A percentile compares a stretch with the other conserved stretches of the same genome.
Evolutionary conservation across 2,329 filamentous ascomycete genomes (phyloP).

Genomic region (Fusarium tupiense): DNA sequence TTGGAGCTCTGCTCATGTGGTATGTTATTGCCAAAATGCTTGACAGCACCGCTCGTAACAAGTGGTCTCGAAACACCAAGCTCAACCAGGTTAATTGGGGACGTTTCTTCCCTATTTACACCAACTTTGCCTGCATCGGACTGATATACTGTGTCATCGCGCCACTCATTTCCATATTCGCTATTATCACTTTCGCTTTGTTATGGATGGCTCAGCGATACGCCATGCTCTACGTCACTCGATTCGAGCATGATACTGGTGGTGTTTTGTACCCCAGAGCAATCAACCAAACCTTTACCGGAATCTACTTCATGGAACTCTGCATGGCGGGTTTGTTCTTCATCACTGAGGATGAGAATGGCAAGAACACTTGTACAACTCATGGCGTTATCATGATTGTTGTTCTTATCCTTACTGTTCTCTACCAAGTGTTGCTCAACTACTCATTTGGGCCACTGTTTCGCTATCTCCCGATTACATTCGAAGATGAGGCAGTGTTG

Average conservation of each 20-base stretch:
- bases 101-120: slow-evolving; percentile 90
- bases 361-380: slow-evolving; percentile 68
- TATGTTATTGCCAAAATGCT: slow-evolving; percentile 82
- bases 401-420: slow-evolving; percentile 71
- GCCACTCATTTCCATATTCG: slow-evolving; percentile 91
- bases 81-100: slow-evolving; percentile 88
- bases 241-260: slow-evolving; percentile 89
- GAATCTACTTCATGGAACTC: slow-evolving; percentile 93
- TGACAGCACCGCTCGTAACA: slow-evolving; percentile 83
- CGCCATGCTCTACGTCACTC: slow-evolving; percentile 93
- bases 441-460: slow-evolving; percentile 85
- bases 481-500: slow-evolving; percentile 94
- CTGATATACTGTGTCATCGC: slow-evolving; percentile 90
- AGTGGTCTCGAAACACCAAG: slow-evolving; percentile 85
- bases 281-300: slow-evolving; percentile 95
- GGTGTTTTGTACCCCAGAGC: slow-evolving; percentile 91
- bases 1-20: slow-evolving; percentile 81
- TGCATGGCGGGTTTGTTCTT: slow-evolving; percentile 92
- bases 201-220: slow-evolving; percentile 98
- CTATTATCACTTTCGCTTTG: slow-evolving; percentile 88
- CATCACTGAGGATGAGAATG: slow-evolving; percentile 69
- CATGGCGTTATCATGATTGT: slow-evolving; percentile 90
- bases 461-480: slow-evolving; percentile 89
- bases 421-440: slow-evolving; percentile 86
- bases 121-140: slow-evolving; percentile 93